Evolutionary conservation across 176 grass and related monocot genomes (phyloP), one percentile per base, ranked within the genome.

Genomic region (Thalia dealbata): DNA sequence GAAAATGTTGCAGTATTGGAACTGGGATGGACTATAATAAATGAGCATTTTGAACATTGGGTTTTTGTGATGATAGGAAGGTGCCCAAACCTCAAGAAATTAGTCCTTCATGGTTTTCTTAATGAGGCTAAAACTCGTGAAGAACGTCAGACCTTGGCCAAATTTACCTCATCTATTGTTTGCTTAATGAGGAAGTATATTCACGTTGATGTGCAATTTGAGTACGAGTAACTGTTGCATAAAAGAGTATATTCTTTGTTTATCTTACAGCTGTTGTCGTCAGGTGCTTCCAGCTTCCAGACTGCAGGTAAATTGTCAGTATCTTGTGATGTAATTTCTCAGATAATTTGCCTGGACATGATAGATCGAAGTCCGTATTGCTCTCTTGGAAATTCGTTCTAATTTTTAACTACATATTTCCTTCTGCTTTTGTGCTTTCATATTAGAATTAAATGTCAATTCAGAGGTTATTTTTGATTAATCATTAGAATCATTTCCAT

Each of bases 21-120:
- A 82, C 83, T 96, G 88, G 92, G 92, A 72, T 96, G 92, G 92
- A 89, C 86, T 35, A 86, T 96, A 61, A 92, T 92, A 88, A 92
- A 85, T 58, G 93, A 97, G 55, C 89, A 97, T 44, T 97, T 97
- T 81, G 87, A 89, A 48, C 93, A 79, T 29, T 97, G 93, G 93
- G 93, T 92, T 64, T 92, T 88, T 88, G 89, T 89, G 78, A 97
- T 97, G 93, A 92, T 97, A 75, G 87, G 82, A 79, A 92, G 82
- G 78, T 92, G 93, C 67, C 93, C 93, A 61, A 97, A 97, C 83
- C 88, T 97, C 43, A 92, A 92, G 79, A 97, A 92, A 80, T 84
- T 92, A 75, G 81, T 97, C 38, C 90, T 97, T 56, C 93, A 90
- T 86, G 89, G 93, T 79, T 84, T 92, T 80, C 80, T 92, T 77